Base-by-base conservation (phyloP, 2,329 filamentous ascomycete species). In the Xylariaceae sp. region DNA sequence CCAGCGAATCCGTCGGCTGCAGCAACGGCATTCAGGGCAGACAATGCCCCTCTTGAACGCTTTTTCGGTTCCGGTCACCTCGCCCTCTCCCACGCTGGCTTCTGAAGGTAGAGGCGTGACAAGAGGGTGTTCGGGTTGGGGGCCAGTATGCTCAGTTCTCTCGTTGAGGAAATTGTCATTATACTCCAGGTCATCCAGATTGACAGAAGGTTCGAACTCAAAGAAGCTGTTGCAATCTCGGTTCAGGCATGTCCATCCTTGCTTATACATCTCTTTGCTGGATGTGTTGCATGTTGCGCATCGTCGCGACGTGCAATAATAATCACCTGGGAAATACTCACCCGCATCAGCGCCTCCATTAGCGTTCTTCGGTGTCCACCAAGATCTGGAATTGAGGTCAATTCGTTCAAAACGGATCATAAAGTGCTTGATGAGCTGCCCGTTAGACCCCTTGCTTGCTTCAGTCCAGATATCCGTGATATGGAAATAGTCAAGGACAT, bases 401-500 rank as follows among this genome's bases (percentile, higher is more conserved):
- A 89, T 72, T 57, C 88, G 89, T 68, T 92, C 86, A 2, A 91
- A 80, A 0, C 88, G 82, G 21, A 88, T 78, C 60, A 84, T 85
- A 63, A 82, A 80, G 0, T 71, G 61, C 1, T 63, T 67, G 5
- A 71, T 60, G 0, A 54, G 37, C 1, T 54, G 40, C 0, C 79
- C 76, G 1, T 69, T 71, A 5, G 69, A 75, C 2, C 63, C 64
- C 2, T 67, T 69, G 1, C 74, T 74, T 56, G 77, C 80, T 63
- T 93, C 89, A 10, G 73, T 76, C 89, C 89, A 93, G 0, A 91
- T 76, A 47, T 88, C 76, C 0, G 87, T 89, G 12, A 89, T 75
- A 47, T 86, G 83, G 68, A 90, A 92, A 69, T 80, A 86, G n/a
- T 79, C 87, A 42, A 92, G 75, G 0, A 91, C 84, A 52, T 81